Conservation (phyloP, 192 early-diverging fungal species). For the Backusella luteola region DNA sequence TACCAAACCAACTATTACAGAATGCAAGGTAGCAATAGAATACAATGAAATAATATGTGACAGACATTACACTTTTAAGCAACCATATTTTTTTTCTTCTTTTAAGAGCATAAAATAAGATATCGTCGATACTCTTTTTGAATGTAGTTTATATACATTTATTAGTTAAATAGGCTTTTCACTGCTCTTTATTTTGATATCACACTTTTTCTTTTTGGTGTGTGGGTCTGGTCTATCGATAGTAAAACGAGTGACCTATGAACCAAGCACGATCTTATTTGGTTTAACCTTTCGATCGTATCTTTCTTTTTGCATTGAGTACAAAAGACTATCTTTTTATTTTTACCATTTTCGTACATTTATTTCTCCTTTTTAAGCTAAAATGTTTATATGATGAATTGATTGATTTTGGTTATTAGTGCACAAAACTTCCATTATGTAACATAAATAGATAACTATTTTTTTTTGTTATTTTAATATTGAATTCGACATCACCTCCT, state of each 20-base stretch:
- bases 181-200: neutral
- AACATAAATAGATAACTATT: neutral
- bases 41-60: too few species aligned
- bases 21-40: too few species aligned
- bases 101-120: neutral
- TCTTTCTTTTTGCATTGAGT: neutral
- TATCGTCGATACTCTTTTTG: neutral
- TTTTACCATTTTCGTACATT: neutral
- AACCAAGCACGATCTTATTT: neutral
- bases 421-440: neutral
- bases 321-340: neutral
- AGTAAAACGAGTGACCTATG: neutral
- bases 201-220: neutral
- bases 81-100: too few species aligned
- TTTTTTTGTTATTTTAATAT: neutral
- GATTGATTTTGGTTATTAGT: neutral
- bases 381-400: neutral
- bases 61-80: too few species aligned
- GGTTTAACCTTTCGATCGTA: neutral
- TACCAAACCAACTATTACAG: too few species aligned
- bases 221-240: neutral
- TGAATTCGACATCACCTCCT: neutral
- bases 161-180: neutral
- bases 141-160: neutral
- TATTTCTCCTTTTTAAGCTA: neutral